Base-by-base conservation (phyloP, 1,284 basidiomycete species). In the Peniophora sp. region DNA sequence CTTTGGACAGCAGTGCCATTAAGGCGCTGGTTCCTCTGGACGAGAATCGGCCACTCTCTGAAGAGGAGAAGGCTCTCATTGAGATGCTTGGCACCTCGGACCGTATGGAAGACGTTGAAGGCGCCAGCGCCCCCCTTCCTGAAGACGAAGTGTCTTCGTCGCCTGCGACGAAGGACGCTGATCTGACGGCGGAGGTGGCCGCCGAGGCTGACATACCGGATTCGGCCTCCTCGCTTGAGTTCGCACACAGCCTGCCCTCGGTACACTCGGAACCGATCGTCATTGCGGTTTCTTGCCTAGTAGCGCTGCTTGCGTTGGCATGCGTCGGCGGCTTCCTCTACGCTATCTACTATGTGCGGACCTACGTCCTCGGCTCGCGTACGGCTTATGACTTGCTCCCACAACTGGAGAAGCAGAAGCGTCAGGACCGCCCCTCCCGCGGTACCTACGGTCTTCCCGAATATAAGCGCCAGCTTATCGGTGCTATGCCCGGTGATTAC, bases 301-400 rank as follows among this genome's bases (percentile, higher is more conserved):
- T 65, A 23, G 67, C 70, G 1, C 56, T 74, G 22, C 51, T 74
- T 48, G 58, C 62, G 1, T 53, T 76, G 9, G 57, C 62, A 14
- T 71, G 69, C 52, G 54, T 73, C 27, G 59, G 62, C 41, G 58
- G 62, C 22, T 59, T 57, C 9, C 54, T 75, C 24, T 74, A 68
- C 54, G 60, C 68, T 46, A 50, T 58, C 48, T 67, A 67, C 52
- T 58, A 62, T 34, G 36, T 74, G 24, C 60, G 64, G 24, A 58
- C 55, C 34, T 55, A 57, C 15, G 53, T 72, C 47, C 55, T 71
- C 47, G 58, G 55, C 22, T 65, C 63, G 14, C 58, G 59, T 39
- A 57, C 57, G 6, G 60, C 65, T 24, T 71, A 68, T 66, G 60
- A 65, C 20, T 39, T 70, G 6, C 56, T 74, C 1, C 66, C 68